These are phyloP conservation scores for Ustilago sp. DNA, from an alignment of 1,284 basidiomycete genomes.

Conservation along the genomic window DNA sequence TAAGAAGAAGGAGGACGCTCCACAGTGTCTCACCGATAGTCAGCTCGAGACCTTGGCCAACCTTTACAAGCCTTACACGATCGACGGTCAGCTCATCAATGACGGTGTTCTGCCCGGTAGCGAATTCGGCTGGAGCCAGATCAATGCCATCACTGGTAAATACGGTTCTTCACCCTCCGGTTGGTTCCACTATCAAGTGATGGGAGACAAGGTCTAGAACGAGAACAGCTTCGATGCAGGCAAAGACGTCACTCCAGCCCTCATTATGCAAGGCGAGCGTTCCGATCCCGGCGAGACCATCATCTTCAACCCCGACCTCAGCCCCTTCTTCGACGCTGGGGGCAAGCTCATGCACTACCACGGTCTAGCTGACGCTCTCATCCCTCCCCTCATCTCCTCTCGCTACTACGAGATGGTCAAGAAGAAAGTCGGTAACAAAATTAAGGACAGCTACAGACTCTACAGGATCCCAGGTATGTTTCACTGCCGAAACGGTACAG, in stretches of 20 bases:
- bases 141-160: slow-evolving; percentile 30
- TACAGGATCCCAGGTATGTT: slow-evolving; percentile 72
- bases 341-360: slow-evolving; percentile 70
- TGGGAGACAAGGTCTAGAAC: slow-evolving; percentile 23
- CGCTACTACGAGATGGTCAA: slow-evolving; percentile 70
- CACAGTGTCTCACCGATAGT: slow-evolving; percentile 27
- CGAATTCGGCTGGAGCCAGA: slow-evolving; percentile 35
- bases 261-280: slow-evolving; percentile 34
- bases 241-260: slow-evolving; percentile 25
- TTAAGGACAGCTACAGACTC: slow-evolving; percentile 71
- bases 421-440: slow-evolving; percentile 18
- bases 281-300: slow-evolving; percentile 41
- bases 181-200: slow-evolving; percentile 51
- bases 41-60: slow-evolving; percentile 46
- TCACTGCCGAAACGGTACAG: slow-evolving; percentile 69
- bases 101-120: slow-evolving; percentile 37
- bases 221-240: slow-evolving; percentile 28
- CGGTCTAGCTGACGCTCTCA: slow-evolving; percentile 68
- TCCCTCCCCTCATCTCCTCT: slow-evolving; percentile 70
- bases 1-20: slow-evolving; percentile 1
- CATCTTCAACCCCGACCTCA: slow-evolving; percentile 59
- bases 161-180: slow-evolving; percentile 21
- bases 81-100: slow-evolving; percentile 37
- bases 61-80: slow-evolving; percentile 31
- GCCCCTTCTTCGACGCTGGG: slow-evolving; percentile 59